Conservation (phyloP, 306 rosid species). For the Lagenaria siceraria region DNA sequence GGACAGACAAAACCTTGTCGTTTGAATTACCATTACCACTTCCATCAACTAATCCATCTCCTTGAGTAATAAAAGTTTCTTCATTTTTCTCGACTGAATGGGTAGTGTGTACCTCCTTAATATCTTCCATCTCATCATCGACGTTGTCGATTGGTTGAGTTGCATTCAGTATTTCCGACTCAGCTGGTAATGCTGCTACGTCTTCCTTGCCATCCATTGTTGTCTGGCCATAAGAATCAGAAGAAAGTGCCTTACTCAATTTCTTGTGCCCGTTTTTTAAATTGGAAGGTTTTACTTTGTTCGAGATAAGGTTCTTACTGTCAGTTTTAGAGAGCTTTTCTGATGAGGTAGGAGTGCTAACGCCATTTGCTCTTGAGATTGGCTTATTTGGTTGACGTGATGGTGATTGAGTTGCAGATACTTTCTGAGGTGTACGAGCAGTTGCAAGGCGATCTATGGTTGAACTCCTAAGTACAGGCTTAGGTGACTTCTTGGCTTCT, state of each 20-base stretch:
- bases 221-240: conserved; percentile 20
- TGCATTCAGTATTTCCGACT: conserved; percentile 14
- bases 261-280: conserved; percentile 20
- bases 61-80: conserved; percentile 13
- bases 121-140: conserved; percentile 20
- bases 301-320: conserved; percentile 45
- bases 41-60: conserved; percentile 13
- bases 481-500: conserved; percentile 41
- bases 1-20: conserved; percentile 10
- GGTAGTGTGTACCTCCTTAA: conserved; percentile 23
- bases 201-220: conserved; percentile 22
- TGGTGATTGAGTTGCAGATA: conserved; percentile 24
- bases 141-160: conserved; percentile 18
- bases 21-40: conserved; percentile 12
- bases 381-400: conserved; percentile 41
- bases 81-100: conserved; percentile 25
- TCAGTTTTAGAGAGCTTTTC: conserved; percentile 28
- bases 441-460: conserved; percentile 81
- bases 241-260: conserved; percentile 23
- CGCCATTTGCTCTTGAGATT: conserved; percentile 29
- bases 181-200: conserved; percentile 21
- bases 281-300: conserved; percentile 42
- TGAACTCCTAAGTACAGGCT: conserved; percentile 57
- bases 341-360: conserved; percentile 11
- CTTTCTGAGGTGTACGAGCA: conserved; percentile 39